Evolutionary conservation across 2,329 filamentous ascomycete genomes (phyloP).

Genomic region (Alternaria gansuensis): DNA sequence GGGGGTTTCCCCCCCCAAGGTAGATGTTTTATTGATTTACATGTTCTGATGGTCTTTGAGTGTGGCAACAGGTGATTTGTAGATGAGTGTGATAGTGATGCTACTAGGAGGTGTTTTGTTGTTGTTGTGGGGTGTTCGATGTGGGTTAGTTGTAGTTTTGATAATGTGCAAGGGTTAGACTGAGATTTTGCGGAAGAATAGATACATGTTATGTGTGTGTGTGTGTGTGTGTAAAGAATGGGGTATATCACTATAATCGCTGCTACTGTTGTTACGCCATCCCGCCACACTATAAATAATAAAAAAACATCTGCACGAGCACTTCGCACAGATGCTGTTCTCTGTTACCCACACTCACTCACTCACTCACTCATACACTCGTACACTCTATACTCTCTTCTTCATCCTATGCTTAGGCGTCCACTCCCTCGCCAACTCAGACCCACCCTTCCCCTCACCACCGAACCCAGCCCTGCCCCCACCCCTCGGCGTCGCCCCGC

Average conservation of each 20-base stretch:
- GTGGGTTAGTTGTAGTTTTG: neutral
- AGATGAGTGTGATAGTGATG: no score
- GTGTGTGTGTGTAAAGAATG: neutral
- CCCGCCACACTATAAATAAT: neutral
- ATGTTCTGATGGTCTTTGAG: neutral
- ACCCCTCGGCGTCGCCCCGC: conserved; percentile 48
- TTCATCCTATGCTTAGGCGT: conserved; percentile 41
- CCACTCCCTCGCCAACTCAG: conserved; percentile 35
- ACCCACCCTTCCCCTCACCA: conserved; percentile 3
- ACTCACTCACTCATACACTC: neutral
- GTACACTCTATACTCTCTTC: conserved; percentile 9
- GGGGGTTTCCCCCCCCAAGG: no score
- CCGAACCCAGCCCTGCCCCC: conserved; percentile 34
- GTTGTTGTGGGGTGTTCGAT: no score
- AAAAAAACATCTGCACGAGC: conserved; percentile 32
- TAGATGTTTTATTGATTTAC: neutral
- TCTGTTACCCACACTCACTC: neutral
- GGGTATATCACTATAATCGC: conserved; percentile 7
- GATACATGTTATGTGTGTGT: no score
- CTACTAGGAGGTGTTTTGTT: no score
- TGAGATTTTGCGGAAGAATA: neutral
- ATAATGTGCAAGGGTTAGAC: no score
- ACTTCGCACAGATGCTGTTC: conserved; percentile 33
- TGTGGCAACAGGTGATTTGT: no score
- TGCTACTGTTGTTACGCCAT: neutral